Evolutionary conservation across 2,329 filamentous ascomycete genomes (phyloP), one percentile per base, ranked within the genome.

Genomic region (Fonsecaea monophora): DNA sequence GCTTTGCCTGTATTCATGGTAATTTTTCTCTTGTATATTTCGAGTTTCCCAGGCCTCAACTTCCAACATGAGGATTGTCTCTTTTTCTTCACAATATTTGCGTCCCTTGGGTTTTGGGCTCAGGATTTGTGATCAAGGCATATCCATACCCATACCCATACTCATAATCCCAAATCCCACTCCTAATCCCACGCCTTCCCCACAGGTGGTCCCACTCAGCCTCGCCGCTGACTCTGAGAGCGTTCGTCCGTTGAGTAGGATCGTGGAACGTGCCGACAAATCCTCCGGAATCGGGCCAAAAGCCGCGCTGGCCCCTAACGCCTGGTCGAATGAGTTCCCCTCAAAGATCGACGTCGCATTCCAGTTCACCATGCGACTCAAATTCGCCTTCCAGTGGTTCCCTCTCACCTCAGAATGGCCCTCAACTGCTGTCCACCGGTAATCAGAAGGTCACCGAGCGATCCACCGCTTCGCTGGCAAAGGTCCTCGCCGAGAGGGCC

Each of bases 381-480:
- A 13, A 50, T 4, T 62, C 60, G n/a, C 60, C 60, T 9, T 62
- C 50, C 32, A 48, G 6, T 42, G 53, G 48, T 30, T 42, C 30
- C 53, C 21, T 21, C 40, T 58, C 61, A 54, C 53, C 53, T 30
- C 25, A 56, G 21, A 57, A 35, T 21, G 53, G 53, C n/a, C 38
- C 38, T 30, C 53, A 32, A 25, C 8, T 12, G 10, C 8, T 30
- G 32, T 21, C 60, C 34, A 8, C 21, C 37, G 38, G 40, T 18
- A 50, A 30, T 4, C 61, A 63, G 42, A 58, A 34, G 15, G 9
- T 13, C 34, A 63, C n/a, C 12, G 56, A 61, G 7, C 64, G 62
- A 7, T 55, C 60, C 32, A 67, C 58, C 3, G 48, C 53, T 32
- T 60, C 60, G 4, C 64, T 67, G 6, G 55, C 53, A n/a, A 53